Evolutionary conservation across 768 basidiomycete genomes (phyloP).

Genomic region (Tremella mesenterica): DNA sequence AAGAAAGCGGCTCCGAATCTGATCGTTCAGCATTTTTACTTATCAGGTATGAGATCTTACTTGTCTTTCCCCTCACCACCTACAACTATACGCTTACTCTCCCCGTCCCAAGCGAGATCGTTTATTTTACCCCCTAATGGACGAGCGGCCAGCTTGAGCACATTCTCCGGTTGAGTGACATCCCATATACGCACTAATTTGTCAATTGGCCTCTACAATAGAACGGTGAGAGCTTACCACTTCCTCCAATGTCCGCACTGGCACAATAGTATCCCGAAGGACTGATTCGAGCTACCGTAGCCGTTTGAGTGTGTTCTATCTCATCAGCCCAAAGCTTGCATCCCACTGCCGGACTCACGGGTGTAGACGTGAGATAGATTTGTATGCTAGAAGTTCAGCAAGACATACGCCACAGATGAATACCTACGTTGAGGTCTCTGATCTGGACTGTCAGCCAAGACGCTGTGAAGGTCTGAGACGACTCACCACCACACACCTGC

Average conservation of each 20-base stretch:
- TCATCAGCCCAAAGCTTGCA: constrained; percentile 5
- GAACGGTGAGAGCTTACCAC: constrained; percentile 51
- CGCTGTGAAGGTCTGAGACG: not conserved
- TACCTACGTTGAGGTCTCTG: constrained; percentile 67
- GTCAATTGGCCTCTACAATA: not conserved
- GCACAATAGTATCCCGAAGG: constrained; percentile 94
- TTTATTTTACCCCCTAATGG: constrained; percentile 54
- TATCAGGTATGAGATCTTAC: constrained; percentile 45
- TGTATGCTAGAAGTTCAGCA: constrained; percentile 54
- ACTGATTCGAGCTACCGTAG: constrained; percentile 82
- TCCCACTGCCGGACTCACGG: constrained; percentile 14
- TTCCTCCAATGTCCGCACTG: constrained; percentile 73
- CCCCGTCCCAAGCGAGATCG: constrained; percentile 92
- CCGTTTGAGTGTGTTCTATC: constrained; percentile 65
- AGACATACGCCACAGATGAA: not conserved
- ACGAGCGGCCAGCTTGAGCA: constrained; percentile 52
- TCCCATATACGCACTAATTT: constrained; percentile 82
- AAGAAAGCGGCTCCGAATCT: constrained; percentile 43
- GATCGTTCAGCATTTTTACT: not conserved
- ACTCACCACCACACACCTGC: constrained; percentile 74
- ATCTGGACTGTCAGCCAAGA: constrained; percentile 50
- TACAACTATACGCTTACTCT: constrained; percentile 89
- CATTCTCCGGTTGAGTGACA: constrained; percentile 71
- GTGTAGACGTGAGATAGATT: constrained; percentile 58
- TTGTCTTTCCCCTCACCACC: constrained; percentile 88